Evolutionary conservation across 176 grass and related monocot genomes (phyloP), one percentile per base, ranked within the genome.

Genomic region (Oryza australiensis): DNA sequence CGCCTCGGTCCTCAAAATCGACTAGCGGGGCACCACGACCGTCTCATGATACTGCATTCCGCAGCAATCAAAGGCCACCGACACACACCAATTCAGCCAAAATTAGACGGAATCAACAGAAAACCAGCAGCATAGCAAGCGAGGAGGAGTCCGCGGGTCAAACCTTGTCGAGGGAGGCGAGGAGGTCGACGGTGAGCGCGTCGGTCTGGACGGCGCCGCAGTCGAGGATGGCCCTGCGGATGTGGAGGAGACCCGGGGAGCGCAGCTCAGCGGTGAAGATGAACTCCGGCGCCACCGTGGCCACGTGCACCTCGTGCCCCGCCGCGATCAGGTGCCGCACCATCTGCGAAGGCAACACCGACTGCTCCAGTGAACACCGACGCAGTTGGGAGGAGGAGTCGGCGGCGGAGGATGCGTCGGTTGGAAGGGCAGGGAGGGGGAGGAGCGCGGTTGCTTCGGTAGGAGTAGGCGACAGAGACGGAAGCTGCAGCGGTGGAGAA

Each of bases 131-230:
- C 23, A 2, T 9, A 41, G 4, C 7, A 37, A 66, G 34, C 29
- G 7, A 74, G 26, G 64, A 45, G n/a, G 64, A 42, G 0, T 37
- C 4, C 0, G 5, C 40, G 42, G 11, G 10, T 45, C 12, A 23
- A 24, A 51, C 24, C 92, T 98, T 98, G 62, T 93, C 84, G 27
- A 98, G 89, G 26, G 95, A 93, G 51, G 86, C 88, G 69, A 94
- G 90, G 32, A 84, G 88, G 76, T 98, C 92, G 20, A 98, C 92
- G 78, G 92, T 98, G 80, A 98, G 90, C 10, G 95, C 84, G 82
- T 98, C 95, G 79, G 92, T 79, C 88, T 98, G 95, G 78, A 94
- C 92, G 66, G 92, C 95, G 86, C 95, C 95, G 76, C 92, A 93
- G 82, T 98, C 95, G 80, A 98, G 91, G 38, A 98, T 59, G 64